Base-by-base conservation (phyloP, 148 eudicot species). In the Polygonum maritimum region DNA sequence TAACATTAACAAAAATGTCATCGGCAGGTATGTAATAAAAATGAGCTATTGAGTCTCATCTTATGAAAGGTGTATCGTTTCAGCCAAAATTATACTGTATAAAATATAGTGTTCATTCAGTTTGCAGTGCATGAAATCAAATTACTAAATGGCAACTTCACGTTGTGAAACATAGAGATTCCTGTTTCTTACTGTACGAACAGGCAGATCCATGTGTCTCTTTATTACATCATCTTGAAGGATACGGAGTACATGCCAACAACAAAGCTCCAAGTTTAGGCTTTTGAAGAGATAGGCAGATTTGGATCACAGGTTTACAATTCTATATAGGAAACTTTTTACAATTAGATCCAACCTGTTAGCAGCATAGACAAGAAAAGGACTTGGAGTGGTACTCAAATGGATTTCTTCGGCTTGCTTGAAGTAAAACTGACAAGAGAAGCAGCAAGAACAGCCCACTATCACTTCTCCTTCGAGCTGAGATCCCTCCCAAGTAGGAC, bases 401-500 rank as follows among this genome's bases (percentile, higher is more conserved):
- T 33, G 65, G 57, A 22, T 73, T 26, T 33, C 40, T 48, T 22
- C 54, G 33, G 48, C 14, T n/a, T 36, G 40, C 14, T n/a, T 36
- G 40, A 76, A 40, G 51, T 47, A 78, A 84, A 81, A n/a, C 19
- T 69, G 78, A 76, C 70, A 65, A 11, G 58, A 33, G 70, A 15
- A 33, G n/a, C 41, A 65, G n/a, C 71, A 67, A 45, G 49, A 71
- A 72, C 48, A 73, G 16, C 57, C 31, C 31, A 26, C 31, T 26
- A 26, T 92, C 86, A 95, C 79, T 90, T 81, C 38, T 81, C 83
- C 82, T 88, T 79, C 12, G 91, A 83, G 75, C 84, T 85, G 35
- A 95, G 90, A 78, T 89, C 90, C 76, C 80, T 70, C 72, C 82
- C 93, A 18, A 90, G 89, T 75, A 95, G 81, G 26, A 89, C 78